Base-by-base conservation (phyloP, 768 basidiomycete genomes). In the Naganishia antarctica region DNA sequence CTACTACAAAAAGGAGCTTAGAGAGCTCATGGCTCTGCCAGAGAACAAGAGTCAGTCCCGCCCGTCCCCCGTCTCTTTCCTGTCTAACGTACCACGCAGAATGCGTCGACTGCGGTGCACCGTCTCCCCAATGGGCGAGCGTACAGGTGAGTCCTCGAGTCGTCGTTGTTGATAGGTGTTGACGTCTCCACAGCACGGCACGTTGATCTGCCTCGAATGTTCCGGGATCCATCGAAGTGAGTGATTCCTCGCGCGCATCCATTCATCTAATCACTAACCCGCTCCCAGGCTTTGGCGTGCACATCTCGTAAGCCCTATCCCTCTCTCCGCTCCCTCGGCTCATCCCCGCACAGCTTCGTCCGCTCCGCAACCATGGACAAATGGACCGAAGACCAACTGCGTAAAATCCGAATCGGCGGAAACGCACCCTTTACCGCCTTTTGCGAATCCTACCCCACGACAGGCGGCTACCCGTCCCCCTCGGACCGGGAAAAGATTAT, bases 281-380 rank as follows among this genome's bases (percentile, higher is more conserved):
- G 59, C 74, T 87, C 81, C 90, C 40, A 79, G 87, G 90, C 2
- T 91, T 96, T 73, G 94, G 94, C 45, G 92, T 96, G 16, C 94
- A 98, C 78, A 85, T 97, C 75, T 75, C 71, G 53, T 57, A 57
- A 18, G 34, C 11, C 53, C 13, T 18, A 16, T 60, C 34, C 18
- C 23, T 6, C 45, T 18, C 6, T 18, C 9, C 45, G 45, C 34
- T 48, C 21, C 15, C 46, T 28, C 9, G 18, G 34, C 21, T 37
- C 46, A 78, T 90, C 88, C 40, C 40, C 40, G 40, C n/a, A n/a
- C 34, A 57, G 37, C 76, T 94, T 92, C 78, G 90, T 94, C 61
- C 83, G 92, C 74, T 91, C 89, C 44, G 85, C 92, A 68, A 91
- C 91, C 60, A 97, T 96, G 93, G 93, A 96, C 79, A 88, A 91